Evolutionary conservation across 2,329 filamentous ascomycete species (phyloP), one percentile per base, ranked within the genome.

Genomic region (Akanthomyces muscarius): DNA sequence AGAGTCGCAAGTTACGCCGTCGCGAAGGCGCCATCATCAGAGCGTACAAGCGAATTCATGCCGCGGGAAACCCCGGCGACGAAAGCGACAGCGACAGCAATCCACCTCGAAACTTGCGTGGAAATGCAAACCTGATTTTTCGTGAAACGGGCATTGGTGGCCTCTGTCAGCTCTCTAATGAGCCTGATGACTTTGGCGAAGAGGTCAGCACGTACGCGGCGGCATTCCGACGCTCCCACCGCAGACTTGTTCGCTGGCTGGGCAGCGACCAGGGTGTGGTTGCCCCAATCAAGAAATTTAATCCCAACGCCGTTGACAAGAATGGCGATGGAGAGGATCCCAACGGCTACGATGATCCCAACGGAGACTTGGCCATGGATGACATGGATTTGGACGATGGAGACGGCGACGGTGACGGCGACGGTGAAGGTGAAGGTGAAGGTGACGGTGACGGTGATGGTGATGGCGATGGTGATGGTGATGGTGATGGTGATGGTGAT

Each of bases 121-220:
- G 33, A 36, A 36, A 7, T 11, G 33, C 33, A 36, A 36, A 11
- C 8, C 8, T 36, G 2, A 63, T 72, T 21, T 87, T 87, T 68
- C 78, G 82, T 42, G 83, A 86, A 70, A 77, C 78, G 65, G 85
- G 86, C 7, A 78, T 86, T 60, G 84, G 81, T n/a, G 91, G 87
- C 1, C 80, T 91, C 45, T 85, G 83, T 59, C 86, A 84, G 38
- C 77, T 90, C 0, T 76, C 76, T 23, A 75, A 77, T 18, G 90
- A 93, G 71, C 75, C 81, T 0, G 88, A 91, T 65, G 90, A 94
- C 74, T 90, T 87, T 68, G 91, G 91, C 50, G 91, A 94, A 73
- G 89, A 94, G 73, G 81, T 86, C 6, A 82, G 83, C 61, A 81
- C 85, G 1, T 88, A 90, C 63, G 83, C 86, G 4, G 85, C 89